These are phyloP conservation scores for Ashbya aceris DNA, from an alignment of 1,139 yeast genomes.

Conservation along the genomic window DNA sequence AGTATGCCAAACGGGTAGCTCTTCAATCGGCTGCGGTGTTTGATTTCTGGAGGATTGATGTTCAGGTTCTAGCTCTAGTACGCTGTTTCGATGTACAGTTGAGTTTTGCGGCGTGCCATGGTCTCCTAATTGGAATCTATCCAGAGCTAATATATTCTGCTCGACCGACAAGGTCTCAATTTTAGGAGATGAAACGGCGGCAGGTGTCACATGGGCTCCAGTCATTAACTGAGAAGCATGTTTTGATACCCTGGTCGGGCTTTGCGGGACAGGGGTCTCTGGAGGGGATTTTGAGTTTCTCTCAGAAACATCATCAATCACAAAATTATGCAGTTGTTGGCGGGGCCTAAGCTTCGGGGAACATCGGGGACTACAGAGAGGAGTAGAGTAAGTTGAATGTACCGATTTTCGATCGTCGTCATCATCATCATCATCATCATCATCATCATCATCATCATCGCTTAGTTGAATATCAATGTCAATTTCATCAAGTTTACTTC, in stretches of 20 bases:
- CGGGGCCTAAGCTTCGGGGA: slow-evolving; percentile 1
- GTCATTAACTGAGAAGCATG: neutral
- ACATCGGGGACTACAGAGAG: slow-evolving; percentile 5
- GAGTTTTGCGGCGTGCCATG: slow-evolving; percentile 3
- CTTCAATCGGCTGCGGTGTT: neutral
- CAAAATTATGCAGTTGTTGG: neutral
- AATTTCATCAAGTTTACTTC: slow-evolving; percentile 17
- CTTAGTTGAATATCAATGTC: slow-evolving; percentile 10
- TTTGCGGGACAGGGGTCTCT: neutral
- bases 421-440: slow-evolving; percentile 8
- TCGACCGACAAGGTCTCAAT: neutral
- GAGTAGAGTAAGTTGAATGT: slow-evolving; percentile 9
- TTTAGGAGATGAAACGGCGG: neutral
- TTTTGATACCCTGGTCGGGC: neutral
- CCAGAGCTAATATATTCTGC: neutral
- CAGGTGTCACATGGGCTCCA: neutral
- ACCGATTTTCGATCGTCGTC: slow-evolving; percentile 7
- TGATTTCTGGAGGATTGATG: neutral
- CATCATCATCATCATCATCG: slow-evolving; percentile 8
- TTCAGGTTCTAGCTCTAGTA: too few species aligned
- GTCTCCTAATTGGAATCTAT: slow-evolving; percentile 2
- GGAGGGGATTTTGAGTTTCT: neutral
- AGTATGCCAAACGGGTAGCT: neutral
- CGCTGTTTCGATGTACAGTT: neutral
- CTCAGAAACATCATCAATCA: neutral